Evolutionary conservation across 2,329 filamentous ascomycete genomes (phyloP), one percentile per base, ranked within the genome.

Genomic region (Calonectria pauciramosa): DNA sequence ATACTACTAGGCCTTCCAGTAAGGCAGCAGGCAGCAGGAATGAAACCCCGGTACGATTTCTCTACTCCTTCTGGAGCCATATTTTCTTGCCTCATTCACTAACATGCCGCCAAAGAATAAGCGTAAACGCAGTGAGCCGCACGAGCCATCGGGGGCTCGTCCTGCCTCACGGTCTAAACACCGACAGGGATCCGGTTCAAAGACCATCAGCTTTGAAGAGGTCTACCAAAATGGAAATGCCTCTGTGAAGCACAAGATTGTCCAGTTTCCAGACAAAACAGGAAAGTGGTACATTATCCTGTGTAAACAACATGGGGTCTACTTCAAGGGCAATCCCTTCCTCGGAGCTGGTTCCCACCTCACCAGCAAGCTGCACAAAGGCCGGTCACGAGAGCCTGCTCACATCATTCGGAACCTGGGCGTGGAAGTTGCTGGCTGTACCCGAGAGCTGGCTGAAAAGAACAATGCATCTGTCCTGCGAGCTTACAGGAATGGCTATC

Each of bases 211-310:
- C 44, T 69, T 69, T 36, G 41, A 60, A 9, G 36, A 60, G 16
- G 52, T 69, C 28, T 51, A 60, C 30, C 67, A 60, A 36, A 16
- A 36, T 26, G 67, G 67, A 26, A 30, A 23, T 6, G 52, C 67
- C 26, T 18, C 10, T 28, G n/a, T 60, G 8, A 47, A 69, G 52
- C 36, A 69, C n/a, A 44, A 20, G 2, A 60, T 60, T 18, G 11
- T 60, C 28, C 36, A 59, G 34, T 68, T 68, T 41, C 52, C 66
- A 9, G 11, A 14, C 9, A 47, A 30, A 11, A 14, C 10, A 3
- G 66, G 66, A 14, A 41, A 32, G n/a, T 68, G 36, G 51, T 68
- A 34, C 23, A 68, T 68, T 32, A 23, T 59, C 23, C 28, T n/a
- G 8, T 59, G 67, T 36, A 9, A 41, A 8, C n/a, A 54, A 26